phyloP scores from a whole-genome alignment of 2,329 filamentous ascomycete genomes.

The Xylaria sp. region DNA sequence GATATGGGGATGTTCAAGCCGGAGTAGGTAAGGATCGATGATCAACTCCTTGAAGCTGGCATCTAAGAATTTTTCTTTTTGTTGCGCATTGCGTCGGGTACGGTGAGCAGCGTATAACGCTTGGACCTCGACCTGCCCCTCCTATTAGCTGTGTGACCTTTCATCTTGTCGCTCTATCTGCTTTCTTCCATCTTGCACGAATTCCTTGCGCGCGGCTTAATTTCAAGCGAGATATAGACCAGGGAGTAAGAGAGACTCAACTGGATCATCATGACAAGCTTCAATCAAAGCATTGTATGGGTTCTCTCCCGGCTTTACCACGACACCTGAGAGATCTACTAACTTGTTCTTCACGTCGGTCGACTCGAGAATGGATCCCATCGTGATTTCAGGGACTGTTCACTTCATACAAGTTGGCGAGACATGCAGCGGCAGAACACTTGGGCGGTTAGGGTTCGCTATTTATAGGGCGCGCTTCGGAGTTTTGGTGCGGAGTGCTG shows the following conservation, averaged over 20 bases:
- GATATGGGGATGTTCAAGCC: constrained; percentile 70
- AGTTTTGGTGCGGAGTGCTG: neutral
- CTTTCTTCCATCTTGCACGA: neutral
- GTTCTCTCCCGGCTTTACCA: constrained; percentile 67
- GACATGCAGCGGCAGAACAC: neutral
- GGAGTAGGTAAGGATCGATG: constrained; percentile 79
- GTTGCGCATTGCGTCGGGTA: constrained; percentile 77
- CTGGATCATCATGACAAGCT: constrained; percentile 72
- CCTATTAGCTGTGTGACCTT: constrained; percentile 27
- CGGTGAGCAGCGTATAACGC: constrained; percentile 78
- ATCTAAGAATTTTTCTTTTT: constrained; percentile 77
- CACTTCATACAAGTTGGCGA: neutral
- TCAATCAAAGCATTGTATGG: constrained; percentile 80
- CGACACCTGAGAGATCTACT: constrained; percentile 64
- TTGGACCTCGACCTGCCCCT: constrained; percentile 72
- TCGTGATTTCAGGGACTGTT: constrained; percentile 32
- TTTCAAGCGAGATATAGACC: neutral
- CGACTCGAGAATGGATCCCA: constrained; percentile 52
- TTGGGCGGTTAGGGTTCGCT: neutral
- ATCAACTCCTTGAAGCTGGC: constrained; percentile 74
- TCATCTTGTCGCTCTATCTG: neutral
- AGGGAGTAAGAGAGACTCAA: constrained; percentile 54
- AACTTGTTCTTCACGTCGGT: constrained; percentile 61
- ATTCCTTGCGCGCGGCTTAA: neutral
- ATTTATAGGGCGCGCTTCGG: neutral